A percentile compares a stretch with the other conserved stretches of the same genome.
Conservation (phyloP, 306 rosid genomes). For the Acacia crassicarpa region DNA sequence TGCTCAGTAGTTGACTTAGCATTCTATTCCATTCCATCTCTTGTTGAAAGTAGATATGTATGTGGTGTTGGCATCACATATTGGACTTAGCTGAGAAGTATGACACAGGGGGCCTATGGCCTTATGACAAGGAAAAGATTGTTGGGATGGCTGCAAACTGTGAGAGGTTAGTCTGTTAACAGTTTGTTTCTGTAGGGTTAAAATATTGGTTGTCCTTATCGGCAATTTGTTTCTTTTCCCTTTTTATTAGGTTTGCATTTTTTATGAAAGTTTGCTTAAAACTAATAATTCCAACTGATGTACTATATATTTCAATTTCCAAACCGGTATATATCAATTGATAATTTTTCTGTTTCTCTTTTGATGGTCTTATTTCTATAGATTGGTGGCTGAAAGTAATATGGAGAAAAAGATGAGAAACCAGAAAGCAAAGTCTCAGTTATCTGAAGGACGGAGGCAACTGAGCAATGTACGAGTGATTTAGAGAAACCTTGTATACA, state of each 20-base stretch:
- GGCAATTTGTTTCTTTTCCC: not conserved
- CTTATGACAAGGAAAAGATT: conserved; percentile 93
- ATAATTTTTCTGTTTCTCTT: conserved; percentile 7
- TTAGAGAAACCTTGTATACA: conserved; percentile 95
- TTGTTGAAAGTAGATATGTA: conserved; percentile 73
- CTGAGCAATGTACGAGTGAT: conserved; percentile 94
- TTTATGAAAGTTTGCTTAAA: not conserved
- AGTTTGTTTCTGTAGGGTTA: conserved; percentile 22
- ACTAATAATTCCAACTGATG: not conserved
- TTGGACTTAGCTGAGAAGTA: conserved; percentile 97
- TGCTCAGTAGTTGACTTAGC: not conserved
- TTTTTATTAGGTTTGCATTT: not conserved
- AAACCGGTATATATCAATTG: not conserved
- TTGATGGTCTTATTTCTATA: conserved; percentile 26
- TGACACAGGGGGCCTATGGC: conserved; percentile 83
- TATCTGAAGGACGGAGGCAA: conserved; percentile 89
- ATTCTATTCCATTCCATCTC: conserved; percentile 25
- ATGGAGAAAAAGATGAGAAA: conserved; percentile 74
- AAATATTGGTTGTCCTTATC: not conserved
- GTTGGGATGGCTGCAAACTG: conserved; percentile 89
- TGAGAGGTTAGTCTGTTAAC: conserved; percentile 56
- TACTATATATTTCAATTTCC: conserved; percentile 6
- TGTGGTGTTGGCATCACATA: conserved; percentile 99
- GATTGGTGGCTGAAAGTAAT: conserved; percentile 67
- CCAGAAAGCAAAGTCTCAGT: conserved; percentile 74